Percentiles rank a stretch among this genome's conserved stretches.
Conservation (phyloP, 1,139 yeast genomes). For the Kurtzmaniella quercitrusa region DNA sequence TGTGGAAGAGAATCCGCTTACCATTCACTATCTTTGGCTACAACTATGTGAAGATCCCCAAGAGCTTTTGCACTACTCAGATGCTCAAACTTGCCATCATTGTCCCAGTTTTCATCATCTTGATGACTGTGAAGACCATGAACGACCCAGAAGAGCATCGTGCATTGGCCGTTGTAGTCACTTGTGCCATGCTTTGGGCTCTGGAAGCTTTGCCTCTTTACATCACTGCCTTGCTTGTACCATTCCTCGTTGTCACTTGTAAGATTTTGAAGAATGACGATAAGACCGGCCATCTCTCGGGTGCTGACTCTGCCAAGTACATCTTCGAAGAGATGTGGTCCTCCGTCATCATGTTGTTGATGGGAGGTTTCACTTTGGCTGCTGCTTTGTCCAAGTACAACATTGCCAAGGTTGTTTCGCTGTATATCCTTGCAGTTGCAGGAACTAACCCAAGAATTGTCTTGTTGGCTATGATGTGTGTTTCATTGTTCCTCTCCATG, state of each 20-base stretch:
- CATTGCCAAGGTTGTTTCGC: conserved; percentile 80
- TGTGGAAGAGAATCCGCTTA: conserved; percentile 16
- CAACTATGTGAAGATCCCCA: conserved; percentile 21
- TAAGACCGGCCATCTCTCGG: conserved; percentile 49
- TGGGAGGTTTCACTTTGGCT: conserved; percentile 93
- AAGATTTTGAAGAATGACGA: conserved; percentile 60
- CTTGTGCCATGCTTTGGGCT: conserved; percentile 87
- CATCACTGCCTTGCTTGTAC: conserved; percentile 78
- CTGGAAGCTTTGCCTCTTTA: conserved; percentile 88
- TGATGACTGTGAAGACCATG: conserved; percentile 56
- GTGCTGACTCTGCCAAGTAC: conserved; percentile 67
- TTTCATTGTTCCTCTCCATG: conserved; percentile 83
- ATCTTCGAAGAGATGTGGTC: conserved; percentile 92
- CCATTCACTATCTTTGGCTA: conserved; percentile 18
- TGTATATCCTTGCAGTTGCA: conserved; percentile 73
- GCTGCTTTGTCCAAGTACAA: conserved; percentile 90
- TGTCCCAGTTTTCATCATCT: conserved; percentile 38
- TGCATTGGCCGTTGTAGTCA: conserved; percentile 77
- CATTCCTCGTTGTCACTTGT: conserved; percentile 70
- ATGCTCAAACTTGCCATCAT: conserved; percentile 45
- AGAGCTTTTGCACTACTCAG: conserved; percentile 29
- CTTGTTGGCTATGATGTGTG: conserved; percentile 74
- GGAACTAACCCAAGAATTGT: conserved; percentile 83
- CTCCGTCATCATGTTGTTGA: conserved; percentile 78
- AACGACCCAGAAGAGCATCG: conserved; percentile 64